Evolutionary conservation across 2,329 filamentous ascomycete species (phyloP).

Genomic region (Sporothrix sp.): DNA sequence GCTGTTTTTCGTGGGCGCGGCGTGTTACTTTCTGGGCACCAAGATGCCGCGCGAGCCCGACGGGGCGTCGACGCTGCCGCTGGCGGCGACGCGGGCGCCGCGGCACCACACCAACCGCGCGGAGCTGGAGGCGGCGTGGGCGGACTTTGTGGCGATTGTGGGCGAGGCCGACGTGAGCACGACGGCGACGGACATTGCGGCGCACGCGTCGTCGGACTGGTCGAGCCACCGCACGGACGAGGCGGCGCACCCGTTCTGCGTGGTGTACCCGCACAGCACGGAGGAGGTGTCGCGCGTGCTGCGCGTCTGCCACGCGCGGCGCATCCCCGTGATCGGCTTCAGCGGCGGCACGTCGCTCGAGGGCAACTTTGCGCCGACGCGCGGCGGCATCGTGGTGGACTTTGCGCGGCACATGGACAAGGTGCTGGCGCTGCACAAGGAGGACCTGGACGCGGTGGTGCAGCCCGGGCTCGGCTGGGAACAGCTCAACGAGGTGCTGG

Average conservation of each 20-base stretch:
- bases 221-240: constrained; percentile 43
- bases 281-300: constrained; percentile 80
- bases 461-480: constrained; percentile 85
- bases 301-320: constrained; percentile 73
- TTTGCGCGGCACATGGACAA: constrained; percentile 82
- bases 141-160: constrained; percentile 56
- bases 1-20: constrained; percentile 40
- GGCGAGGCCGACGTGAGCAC: constrained; percentile 58
- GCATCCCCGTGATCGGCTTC: constrained; percentile 79
- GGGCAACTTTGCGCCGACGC: constrained; percentile 76
- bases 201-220: constrained; percentile 53
- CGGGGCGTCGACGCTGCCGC: constrained; percentile 54
- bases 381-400: constrained; percentile 65
- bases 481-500: constrained; percentile 66
- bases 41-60: constrained; percentile 38
- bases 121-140: constrained; percentile 60
- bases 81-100: constrained; percentile 40
- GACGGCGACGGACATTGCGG: constrained; percentile 40
- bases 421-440: constrained; percentile 66
- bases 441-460: constrained; percentile 66
- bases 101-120: constrained; percentile 49
- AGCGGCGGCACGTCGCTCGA: constrained; percentile 84
- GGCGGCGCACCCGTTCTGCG: constrained; percentile 50
- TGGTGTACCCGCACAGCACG: constrained; percentile 68
- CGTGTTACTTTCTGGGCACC: constrained; percentile 51